Percentiles rank a stretch among this genome's conserved stretches.
phyloP scores from a whole-genome alignment of 192 early-diverging fungal species.

The Entomortierella beljakovae region DNA sequence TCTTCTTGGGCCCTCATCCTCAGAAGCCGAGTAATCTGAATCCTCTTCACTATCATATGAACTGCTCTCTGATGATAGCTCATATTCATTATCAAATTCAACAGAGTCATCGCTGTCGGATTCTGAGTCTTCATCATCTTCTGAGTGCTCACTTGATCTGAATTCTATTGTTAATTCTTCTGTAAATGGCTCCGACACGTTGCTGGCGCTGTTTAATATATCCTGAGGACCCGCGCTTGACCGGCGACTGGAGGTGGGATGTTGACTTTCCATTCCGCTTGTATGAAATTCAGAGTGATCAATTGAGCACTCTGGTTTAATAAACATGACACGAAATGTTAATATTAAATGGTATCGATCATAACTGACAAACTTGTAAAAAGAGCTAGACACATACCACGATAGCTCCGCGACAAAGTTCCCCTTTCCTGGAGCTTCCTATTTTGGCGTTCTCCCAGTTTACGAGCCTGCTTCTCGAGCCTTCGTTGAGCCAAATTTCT shows the following conservation, averaged over 20 bases:
- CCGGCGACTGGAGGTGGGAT: not conserved
- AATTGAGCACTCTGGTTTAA: not conserved
- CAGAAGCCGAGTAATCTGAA: conserved; percentile 12
- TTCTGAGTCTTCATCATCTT: conserved; percentile 2
- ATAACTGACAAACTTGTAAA: not conserved
- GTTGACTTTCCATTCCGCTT: not conserved
- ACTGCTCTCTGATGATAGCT: conserved; percentile 16
- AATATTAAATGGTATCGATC: not conserved
- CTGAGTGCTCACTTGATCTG: conserved; percentile 25
- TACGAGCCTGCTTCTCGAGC: conserved; percentile 21
- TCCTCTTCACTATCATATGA: conserved; percentile 14
- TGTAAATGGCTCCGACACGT: not conserved
- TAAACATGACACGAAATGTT: not conserved
- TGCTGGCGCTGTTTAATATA: not conserved
- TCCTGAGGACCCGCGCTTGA: not conserved
- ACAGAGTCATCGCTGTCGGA: not conserved
- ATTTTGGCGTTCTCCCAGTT: not conserved
- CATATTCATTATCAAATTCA: conserved; percentile 12
- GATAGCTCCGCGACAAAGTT: not conserved
- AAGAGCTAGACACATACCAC: not conserved
- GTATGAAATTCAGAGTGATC: not conserved
- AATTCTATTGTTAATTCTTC: conserved; percentile 26
- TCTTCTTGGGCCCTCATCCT: not conserved
- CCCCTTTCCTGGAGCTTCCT: not conserved
- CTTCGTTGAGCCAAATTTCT: conserved; percentile 17